phyloP scores from a whole-genome alignment of 208 protist species.

The Leishmania tarentolae region DNA sequence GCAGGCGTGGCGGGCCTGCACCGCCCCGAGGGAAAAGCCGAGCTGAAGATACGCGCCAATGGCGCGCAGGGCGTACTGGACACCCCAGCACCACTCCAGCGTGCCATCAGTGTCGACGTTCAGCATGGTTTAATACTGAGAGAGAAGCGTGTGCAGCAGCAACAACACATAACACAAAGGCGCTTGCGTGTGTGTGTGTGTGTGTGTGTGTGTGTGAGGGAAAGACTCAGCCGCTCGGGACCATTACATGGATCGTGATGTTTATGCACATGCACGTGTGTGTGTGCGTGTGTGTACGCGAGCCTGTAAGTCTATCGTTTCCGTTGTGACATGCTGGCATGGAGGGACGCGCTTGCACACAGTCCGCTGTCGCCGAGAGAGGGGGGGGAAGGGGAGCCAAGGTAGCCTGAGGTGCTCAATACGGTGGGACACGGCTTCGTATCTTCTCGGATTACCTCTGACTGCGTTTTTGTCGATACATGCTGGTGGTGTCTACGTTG shows the following conservation, averaged over 20 bases:
- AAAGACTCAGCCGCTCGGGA: too few relatives aligned
- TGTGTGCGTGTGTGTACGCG: background rate
- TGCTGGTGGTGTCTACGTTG: background rate
- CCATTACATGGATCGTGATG: too few relatives aligned
- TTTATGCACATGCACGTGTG: too few relatives aligned
- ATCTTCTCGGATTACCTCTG: background rate
- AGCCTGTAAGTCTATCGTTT: background rate
- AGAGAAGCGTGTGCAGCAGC: background rate
- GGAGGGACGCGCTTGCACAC: background rate
- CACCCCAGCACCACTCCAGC: slow-evolving; percentile 41
- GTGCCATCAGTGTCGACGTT: slow-evolving; percentile 49
- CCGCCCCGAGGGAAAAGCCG: slow-evolving; percentile 39
- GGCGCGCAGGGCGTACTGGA: slow-evolving; percentile 45
- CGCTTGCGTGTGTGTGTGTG: too few relatives aligned
- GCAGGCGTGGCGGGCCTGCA: slow-evolving; percentile 36
- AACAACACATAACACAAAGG: too few relatives aligned
- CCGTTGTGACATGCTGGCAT: background rate
- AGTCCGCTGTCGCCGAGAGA: background rate
- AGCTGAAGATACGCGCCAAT: slow-evolving; percentile 50
- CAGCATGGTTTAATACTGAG: slow-evolving; percentile 23
- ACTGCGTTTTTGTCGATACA: background rate
- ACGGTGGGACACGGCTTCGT: background rate
- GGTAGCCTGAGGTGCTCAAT: background rate
- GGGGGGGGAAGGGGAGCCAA: background rate
- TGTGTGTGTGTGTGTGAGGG: too few relatives aligned